A percentile compares a stretch with the other conserved stretches of the same genome.
These are phyloP conservation scores for Begonia fuchsioides DNA, from an alignment of 306 rosid genomes.

Conservation along the genomic window DNA sequence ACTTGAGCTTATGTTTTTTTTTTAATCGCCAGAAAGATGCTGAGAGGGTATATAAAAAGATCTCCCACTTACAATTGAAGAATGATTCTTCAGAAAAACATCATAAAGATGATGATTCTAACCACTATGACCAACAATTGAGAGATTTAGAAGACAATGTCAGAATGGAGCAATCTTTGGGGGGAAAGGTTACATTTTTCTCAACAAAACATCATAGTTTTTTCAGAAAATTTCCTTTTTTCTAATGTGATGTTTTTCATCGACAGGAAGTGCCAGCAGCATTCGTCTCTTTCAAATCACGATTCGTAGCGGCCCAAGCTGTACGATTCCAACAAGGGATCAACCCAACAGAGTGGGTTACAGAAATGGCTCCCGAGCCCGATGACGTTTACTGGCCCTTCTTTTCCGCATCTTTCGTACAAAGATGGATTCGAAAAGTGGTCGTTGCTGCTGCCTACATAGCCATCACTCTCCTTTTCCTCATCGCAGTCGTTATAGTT, in stretches of 20 bases:
- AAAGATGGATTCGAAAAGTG: conserved; percentile 53
- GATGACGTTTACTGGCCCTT: conserved; percentile 73
- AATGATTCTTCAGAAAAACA: conserved; percentile 24
- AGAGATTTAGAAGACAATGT: conserved; percentile 45
- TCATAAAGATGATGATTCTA: conserved; percentile 27
- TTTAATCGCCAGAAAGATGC: conserved; percentile 41
- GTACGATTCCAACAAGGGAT: conserved; percentile 56
- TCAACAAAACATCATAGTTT: too few relatives aligned
- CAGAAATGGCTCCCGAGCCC: conserved; percentile 81
- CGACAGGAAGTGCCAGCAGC: conserved; percentile 69
- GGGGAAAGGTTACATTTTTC: conserved; percentile 33
- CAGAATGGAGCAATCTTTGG: conserved; percentile 45
- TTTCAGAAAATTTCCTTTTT: too few relatives aligned
- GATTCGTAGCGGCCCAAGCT: conserved; percentile 61
- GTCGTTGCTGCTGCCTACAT: conserved; percentile 35
- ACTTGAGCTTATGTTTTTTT: not conserved
- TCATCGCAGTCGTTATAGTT: conserved; percentile 64
- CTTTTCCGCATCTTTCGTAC: conserved; percentile 48
- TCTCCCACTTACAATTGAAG: conserved; percentile 26
- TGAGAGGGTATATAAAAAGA: conserved; percentile 40
- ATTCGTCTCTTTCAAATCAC: conserved; percentile 79
- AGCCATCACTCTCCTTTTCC: conserved; percentile 44
- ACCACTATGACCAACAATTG: conserved; percentile 46
- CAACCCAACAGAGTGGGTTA: conserved; percentile 67
- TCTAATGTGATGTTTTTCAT: too few relatives aligned